Percentiles rank a stretch among this genome's conserved stretches.
Evolutionary conservation across 2,329 filamentous ascomycete species (phyloP).

Genomic region (Aureobasidium sp.): DNA sequence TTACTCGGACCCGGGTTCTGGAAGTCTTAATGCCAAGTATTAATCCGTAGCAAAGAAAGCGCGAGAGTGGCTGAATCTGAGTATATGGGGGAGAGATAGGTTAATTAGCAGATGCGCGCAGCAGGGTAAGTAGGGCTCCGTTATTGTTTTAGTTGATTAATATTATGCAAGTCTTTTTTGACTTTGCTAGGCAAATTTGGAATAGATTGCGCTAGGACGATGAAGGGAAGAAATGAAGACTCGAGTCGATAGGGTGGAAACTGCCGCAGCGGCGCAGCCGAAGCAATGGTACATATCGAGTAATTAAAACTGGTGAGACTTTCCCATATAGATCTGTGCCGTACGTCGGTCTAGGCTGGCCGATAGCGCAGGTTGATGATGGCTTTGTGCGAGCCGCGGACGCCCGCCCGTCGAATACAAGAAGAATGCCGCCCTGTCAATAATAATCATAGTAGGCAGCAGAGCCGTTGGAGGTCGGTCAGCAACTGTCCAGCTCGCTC

Average conservation of each 20-base stretch:
- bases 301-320: slow-evolving; percentile 7
- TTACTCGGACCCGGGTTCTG: slow-evolving; percentile 26
- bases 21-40: slow-evolving; percentile 21
- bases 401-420: background rate
- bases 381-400: background rate
- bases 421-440: too few relatives aligned
- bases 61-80: slow-evolving; percentile 25
- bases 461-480: slow-evolving; percentile 21
- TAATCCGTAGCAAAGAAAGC: slow-evolving; percentile 14
- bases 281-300: background rate
- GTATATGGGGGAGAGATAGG: slow-evolving; percentile 18
- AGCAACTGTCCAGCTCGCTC: too few relatives aligned
- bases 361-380: slow-evolving; percentile 16
- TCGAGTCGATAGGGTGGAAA: slow-evolving; percentile 9
- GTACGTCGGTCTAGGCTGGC: slow-evolving; percentile 21
- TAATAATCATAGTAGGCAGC: too few relatives aligned
- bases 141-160: slow-evolving; percentile 11
- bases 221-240: slow-evolving; percentile 8
- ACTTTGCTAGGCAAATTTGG: slow-evolving; percentile 12
- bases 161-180: slow-evolving; percentile 12
- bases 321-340: slow-evolving; percentile 6
- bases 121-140: background rate
- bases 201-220: slow-evolving; percentile 9
- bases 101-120: slow-evolving; percentile 8
- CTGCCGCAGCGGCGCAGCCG: background rate